A percentile compares a stretch with the other conserved stretches of the same genome.
Conservation (phyloP, 176 grass and related monocot genomes). For the Aegilops bicornis region DNA sequence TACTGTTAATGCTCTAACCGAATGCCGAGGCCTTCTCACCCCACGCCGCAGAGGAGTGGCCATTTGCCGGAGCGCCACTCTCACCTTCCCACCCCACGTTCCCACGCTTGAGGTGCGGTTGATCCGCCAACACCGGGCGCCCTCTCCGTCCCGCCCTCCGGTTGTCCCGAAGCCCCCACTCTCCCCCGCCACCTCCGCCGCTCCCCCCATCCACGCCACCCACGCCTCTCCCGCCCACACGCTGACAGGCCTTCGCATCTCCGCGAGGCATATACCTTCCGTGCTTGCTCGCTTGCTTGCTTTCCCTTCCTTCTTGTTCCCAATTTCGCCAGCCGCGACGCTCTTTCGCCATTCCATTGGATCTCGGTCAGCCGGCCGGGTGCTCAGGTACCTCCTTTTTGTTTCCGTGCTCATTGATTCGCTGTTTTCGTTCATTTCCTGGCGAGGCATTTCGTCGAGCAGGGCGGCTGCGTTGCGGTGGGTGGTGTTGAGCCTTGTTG, state of each 20-base stretch:
- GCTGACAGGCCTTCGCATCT: slow-evolving; percentile 20
- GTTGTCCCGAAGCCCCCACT: slow-evolving; percentile 10
- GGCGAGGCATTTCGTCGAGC: slow-evolving; percentile 47
- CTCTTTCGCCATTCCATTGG: background rate
- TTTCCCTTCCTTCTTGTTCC: background rate
- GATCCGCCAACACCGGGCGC: slow-evolving; percentile 42
- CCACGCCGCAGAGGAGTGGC: background rate
- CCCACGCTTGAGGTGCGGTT: slow-evolving; percentile 24
- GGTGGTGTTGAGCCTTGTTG: background rate
- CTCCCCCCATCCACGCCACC: background rate
- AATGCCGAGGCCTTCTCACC: too few species aligned
- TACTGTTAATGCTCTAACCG: too few species aligned
- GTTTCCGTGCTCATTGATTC: background rate
- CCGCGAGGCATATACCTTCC: slow-evolving; percentile 42
- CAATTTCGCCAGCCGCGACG: background rate
- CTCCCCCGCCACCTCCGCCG: background rate
- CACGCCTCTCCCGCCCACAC: background rate
- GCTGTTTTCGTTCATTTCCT: slow-evolving; percentile 9
- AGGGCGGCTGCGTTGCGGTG: background rate
- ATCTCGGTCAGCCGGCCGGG: slow-evolving; percentile 14
- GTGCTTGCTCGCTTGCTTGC: slow-evolving; percentile 26
- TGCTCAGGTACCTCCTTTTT: slow-evolving; percentile 29
- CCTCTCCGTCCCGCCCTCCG: background rate
- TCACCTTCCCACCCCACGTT: background rate
- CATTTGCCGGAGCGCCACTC: slow-evolving; percentile 16